These are phyloP conservation scores for Hyphodiscus sp. DNA, from an alignment of 2,329 filamentous ascomycete genomes.

Conservation along the genomic window DNA sequence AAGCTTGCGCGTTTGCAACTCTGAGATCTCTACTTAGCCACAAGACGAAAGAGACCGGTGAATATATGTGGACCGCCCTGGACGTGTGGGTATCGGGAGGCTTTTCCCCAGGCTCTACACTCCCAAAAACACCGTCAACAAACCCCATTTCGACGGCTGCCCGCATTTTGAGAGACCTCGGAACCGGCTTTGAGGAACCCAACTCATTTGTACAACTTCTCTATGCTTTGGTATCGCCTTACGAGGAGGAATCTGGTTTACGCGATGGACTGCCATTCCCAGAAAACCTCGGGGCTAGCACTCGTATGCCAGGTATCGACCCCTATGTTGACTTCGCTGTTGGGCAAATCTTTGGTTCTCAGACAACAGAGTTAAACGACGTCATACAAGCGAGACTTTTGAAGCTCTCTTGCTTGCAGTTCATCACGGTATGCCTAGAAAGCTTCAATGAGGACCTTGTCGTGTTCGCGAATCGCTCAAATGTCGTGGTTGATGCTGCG, in stretches of 20 bases:
- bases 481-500: conserved; percentile 65
- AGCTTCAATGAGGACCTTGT: conserved; percentile 95
- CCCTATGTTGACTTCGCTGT: conserved; percentile 89
- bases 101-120: conserved; percentile 39
- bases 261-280: conserved; percentile 80
- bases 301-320: conserved; percentile 80
- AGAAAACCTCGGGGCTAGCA: conserved; percentile 71
- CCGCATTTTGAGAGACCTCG: conserved; percentile 66
- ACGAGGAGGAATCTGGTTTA: conserved; percentile 51
- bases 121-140: conserved; percentile 31
- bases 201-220: conserved; percentile 78
- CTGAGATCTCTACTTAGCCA: conserved; percentile 69
- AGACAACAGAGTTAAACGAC: conserved; percentile 51
- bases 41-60: conserved; percentile 61
- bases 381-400: conserved; percentile 65
- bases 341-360: conserved; percentile 66
- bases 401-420: conserved; percentile 74
- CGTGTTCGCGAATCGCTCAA: conserved; percentile 73
- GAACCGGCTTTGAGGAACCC: conserved; percentile 75
- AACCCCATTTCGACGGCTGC: conserved; percentile 42
- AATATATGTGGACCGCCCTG: conserved; percentile 71
- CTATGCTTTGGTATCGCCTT: conserved; percentile 62
- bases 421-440: conserved; percentile 69
- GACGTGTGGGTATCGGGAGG: conserved; percentile 72
- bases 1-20: conserved; percentile 77